Conservation (phyloP, 208 protist genomes). For the Crithidia brevicula region DNA sequence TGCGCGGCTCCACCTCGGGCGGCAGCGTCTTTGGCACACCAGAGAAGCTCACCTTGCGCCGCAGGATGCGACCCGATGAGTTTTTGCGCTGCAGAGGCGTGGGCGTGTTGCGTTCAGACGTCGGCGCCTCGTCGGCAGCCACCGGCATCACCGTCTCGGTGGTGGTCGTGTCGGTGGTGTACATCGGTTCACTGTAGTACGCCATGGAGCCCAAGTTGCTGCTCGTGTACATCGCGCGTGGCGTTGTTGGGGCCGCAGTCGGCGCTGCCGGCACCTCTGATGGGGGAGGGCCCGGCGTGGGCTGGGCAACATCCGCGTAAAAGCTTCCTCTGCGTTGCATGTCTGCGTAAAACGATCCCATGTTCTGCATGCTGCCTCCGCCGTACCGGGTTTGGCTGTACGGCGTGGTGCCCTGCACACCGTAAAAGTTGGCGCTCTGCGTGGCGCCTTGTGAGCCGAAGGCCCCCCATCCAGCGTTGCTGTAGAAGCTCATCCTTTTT, state of each 20-base stretch:
- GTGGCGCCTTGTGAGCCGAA: constrained; percentile 6
- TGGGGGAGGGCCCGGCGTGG: background rate
- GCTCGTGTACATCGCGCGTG: background rate
- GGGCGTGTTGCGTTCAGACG: background rate
- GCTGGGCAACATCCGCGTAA: background rate
- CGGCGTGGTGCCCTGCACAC: background rate
- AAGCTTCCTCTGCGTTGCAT: background rate
- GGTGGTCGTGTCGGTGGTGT: background rate
- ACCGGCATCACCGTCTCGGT: background rate
- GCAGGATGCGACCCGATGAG: constrained; percentile 8
- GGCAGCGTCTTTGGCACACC: constrained; percentile 12
- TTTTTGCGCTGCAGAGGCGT: constrained; percentile 14
- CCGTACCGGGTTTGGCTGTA: background rate
- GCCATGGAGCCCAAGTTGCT: background rate
- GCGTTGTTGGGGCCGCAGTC: background rate
- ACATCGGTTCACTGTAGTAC: background rate
- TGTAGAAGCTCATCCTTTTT: constrained; percentile 22
- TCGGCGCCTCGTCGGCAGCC: background rate
- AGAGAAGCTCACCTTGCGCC: constrained; percentile 18
- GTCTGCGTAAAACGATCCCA: background rate
- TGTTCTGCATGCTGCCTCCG: background rate
- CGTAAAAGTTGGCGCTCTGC: constrained; percentile 21
- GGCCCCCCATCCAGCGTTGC: background rate
- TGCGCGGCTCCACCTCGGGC: constrained; percentile 11
- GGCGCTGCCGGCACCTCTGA: background rate